These are phyloP conservation scores for Cajanus cajan DNA, from an alignment of 306 rosid genomes.

Conservation along the genomic window DNA sequence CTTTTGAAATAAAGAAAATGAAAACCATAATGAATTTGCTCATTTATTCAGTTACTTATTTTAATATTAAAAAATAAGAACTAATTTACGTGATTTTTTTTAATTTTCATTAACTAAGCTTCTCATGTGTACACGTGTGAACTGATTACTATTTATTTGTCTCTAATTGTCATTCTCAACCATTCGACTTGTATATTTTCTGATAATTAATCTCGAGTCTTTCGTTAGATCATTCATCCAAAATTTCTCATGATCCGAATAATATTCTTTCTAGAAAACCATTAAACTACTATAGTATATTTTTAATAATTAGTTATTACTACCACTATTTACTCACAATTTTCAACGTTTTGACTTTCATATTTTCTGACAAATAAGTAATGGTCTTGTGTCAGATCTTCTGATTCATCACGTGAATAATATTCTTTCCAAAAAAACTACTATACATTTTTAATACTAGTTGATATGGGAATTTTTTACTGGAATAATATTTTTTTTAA, in stretches of 20 bases:
- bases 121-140: neutral
- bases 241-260: neutral
- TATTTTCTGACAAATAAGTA: neutral
- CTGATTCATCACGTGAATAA: neutral
- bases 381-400: neutral
- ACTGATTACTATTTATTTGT: neutral
- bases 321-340: neutral
- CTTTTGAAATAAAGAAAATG: neutral
- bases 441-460: neutral
- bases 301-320: neutral
- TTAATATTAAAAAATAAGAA: neutral
- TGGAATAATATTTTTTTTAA: too few relatives aligned
- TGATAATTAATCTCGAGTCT: neutral
- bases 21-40: neutral
- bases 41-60: neutral
- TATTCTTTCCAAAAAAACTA: neutral
- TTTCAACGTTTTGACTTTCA: neutral
- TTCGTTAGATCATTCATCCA: neutral
- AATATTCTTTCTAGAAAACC: neutral
- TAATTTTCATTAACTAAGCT: neutral
- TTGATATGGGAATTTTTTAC: neutral
- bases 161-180: neutral
- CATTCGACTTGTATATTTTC: neutral
- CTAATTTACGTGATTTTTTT: neutral
- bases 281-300: too few relatives aligned